Conservation (phyloP, 352 stramenopile genomes). For the Achlya hypogyna region DNA sequence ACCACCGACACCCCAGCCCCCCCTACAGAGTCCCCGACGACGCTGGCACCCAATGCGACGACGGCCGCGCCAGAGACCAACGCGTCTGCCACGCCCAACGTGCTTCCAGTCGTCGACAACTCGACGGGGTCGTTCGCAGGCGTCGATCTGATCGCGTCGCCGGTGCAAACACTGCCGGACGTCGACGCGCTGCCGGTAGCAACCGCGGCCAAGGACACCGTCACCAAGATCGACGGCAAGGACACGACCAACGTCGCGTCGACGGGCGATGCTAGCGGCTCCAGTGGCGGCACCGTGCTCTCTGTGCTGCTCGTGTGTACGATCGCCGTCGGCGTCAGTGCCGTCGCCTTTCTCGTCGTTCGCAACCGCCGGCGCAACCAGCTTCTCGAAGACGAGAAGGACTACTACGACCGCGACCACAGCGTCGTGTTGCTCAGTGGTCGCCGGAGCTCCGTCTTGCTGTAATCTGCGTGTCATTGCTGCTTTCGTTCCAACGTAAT, state of each 20-base stretch:
- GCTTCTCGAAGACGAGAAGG: slow-evolving; percentile 2
- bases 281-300: background rate
- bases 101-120: background rate
- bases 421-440: background rate
- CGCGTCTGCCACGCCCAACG: background rate
- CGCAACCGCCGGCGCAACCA: slow-evolving; percentile 5
- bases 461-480: background rate
- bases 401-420: background rate
- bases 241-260: background rate
- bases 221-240: background rate
- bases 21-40: background rate
- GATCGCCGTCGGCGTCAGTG: background rate
- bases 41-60: background rate
- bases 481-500: too few species aligned
- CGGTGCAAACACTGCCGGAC: background rate
- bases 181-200: background rate
- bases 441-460: background rate
- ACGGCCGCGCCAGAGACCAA: background rate
- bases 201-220: background rate
- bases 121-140: background rate
- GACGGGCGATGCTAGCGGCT: background rate
- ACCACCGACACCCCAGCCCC: background rate
- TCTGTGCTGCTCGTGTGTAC: slow-evolving; percentile 1
- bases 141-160: background rate
- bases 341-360: slow-evolving; percentile 7